Evolutionary conservation across 306 rosid species (phyloP), one percentile per base, ranked within the genome.

Genomic region (Cicer chorassanicum): DNA sequence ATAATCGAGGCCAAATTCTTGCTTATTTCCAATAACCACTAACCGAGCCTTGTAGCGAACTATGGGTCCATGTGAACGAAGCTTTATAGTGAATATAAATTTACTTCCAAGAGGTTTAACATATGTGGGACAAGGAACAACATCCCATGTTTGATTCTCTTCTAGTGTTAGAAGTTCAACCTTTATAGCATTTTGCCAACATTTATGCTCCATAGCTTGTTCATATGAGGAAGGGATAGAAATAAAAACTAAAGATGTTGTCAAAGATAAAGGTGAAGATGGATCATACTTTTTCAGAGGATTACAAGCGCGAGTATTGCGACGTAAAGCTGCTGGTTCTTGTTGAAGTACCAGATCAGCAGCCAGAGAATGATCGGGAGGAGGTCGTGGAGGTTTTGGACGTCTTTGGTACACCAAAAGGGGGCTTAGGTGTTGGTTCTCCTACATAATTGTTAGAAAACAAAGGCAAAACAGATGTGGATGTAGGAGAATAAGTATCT

Each of bases 171-270:
- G 50, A 29, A 29, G 36, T 29, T 29, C 36, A 3, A 4, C 50
- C 4, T 45, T 11, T 9, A 45, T 45, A 45, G 50, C 50, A 18
- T 55, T 9, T 16, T 9, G 16, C 65, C 44, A 65, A 50, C 65
- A 65, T 42, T 75, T 38, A 19, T 38, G 65, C 43, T 41, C 45
- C n/a, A 53, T 21, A 2, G 80, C 80, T 7, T 65, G 43, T 54
- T 64, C 49, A 42, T 75, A 63, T 12, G 41, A 65, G 1, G 42
- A 48, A 39, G 45, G 55, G 19, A 65, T 38, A 61, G 36, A n/a
- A 74, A 46, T 4, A 51, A 9, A 70, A 4, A 65, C 11, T 34
- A 38, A 51, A 39, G 51, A 53, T 15, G 50, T 16, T 70, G 64
- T 51, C 45, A 70, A 1, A 11, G 75, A 70, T 51, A 38, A 15